Evolutionary conservation across 768 basidiomycete genomes (phyloP).

Genomic region (Lactifluus piperatus): DNA sequence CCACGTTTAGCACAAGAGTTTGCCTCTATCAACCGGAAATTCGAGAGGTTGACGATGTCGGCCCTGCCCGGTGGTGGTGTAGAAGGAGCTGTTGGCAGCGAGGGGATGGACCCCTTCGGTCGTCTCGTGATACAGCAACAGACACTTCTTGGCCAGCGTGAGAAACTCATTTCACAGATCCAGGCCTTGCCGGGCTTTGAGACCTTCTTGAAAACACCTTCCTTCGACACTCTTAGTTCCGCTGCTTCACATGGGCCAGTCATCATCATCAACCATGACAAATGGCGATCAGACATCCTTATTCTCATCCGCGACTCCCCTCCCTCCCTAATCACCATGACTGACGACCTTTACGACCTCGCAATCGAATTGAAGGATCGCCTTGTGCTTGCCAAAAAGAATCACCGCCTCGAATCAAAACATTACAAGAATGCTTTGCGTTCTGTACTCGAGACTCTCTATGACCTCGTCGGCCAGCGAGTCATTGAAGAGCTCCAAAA

Average conservation of each 20-base stretch:
- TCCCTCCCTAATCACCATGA: constrained; percentile 34
- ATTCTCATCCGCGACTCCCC: constrained; percentile 33
- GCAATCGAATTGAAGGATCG: neutral
- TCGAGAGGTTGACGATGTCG: neutral
- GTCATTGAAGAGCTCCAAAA: neutral
- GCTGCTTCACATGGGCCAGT: neutral
- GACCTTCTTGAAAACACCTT: neutral
- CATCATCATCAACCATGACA: neutral
- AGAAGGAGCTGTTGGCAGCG: neutral
- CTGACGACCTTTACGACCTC: neutral
- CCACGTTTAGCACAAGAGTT: neutral
- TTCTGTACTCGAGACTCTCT: neutral
- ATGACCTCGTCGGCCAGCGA: constrained; percentile 2
- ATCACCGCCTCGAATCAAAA: neutral
- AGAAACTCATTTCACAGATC: neutral
- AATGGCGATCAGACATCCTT: neutral
- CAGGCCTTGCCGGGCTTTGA: neutral
- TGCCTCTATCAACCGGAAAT: neutral
- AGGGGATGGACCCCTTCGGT: neutral
- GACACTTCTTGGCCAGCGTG: neutral
- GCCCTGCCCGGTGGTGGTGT: neutral
- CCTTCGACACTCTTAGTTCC: neutral
- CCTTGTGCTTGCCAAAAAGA: neutral
- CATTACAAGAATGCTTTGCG: neutral
- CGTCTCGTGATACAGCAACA: neutral